These are phyloP conservation scores for Noccaea caerulescens DNA, from an alignment of 345 rosid genomes.

Conservation along the genomic window DNA sequence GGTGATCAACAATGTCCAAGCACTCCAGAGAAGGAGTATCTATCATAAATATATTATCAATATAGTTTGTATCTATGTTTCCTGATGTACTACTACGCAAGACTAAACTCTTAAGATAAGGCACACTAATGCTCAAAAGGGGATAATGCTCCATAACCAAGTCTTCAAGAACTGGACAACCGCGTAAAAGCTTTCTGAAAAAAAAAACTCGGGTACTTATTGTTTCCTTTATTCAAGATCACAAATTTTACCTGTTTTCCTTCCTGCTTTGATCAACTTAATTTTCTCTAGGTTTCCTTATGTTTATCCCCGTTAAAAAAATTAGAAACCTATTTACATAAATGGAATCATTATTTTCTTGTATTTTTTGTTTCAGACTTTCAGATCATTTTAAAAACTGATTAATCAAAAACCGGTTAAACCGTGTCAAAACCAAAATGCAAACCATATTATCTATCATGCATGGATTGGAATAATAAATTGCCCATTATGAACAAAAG, in stretches of 20 bases:
- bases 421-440: neutral
- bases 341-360: too few relatives aligned
- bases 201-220: conserved; percentile 1
- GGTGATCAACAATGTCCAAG: neutral
- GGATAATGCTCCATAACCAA: conserved; percentile 1
- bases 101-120: conserved; percentile 20
- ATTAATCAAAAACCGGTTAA: too few relatives aligned
- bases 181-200: conserved; percentile 11
- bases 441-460: neutral
- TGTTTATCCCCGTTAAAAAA: too few relatives aligned
- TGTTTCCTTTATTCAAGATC: too few relatives aligned
- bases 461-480: neutral
- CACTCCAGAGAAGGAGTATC: conserved; percentile 30
- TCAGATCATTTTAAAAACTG: too few relatives aligned
- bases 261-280: too few relatives aligned
- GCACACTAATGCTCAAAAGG: neutral
- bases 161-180: conserved; percentile 32
- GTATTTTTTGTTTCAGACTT: too few relatives aligned
- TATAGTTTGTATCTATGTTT: too few relatives aligned
- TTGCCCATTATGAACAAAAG: neutral
- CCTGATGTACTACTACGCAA: neutral
- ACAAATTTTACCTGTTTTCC: too few relatives aligned
- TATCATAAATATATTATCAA: neutral
- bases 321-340: too few relatives aligned
- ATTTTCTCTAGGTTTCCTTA: too few relatives aligned